phyloP scores from a whole-genome alignment of 352 stramenopile species.

The Halophytophthora batemanensis region DNA sequence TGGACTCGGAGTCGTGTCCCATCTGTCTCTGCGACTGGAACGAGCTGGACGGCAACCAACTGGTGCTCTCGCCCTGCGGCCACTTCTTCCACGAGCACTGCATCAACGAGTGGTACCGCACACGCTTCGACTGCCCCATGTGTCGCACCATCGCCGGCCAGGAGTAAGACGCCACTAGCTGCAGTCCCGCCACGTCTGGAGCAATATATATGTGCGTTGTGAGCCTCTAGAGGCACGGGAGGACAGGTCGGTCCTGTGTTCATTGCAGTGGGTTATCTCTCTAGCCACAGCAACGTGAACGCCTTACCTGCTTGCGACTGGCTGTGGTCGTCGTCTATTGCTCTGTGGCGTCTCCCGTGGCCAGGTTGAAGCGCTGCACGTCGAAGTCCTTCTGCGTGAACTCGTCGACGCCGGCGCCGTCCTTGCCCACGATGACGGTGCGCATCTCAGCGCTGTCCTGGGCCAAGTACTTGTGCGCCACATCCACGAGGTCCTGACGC shows the following conservation, averaged over 20 bases:
- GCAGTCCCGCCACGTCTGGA: too few species aligned
- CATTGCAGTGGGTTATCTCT: too few species aligned
- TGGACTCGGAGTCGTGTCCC: conserved; percentile 78
- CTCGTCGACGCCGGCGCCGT: conserved; percentile 36
- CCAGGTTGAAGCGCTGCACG: conserved; percentile 37
- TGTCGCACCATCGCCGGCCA: conserved; percentile 76
- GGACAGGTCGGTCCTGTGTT: too few species aligned
- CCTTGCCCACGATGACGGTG: conserved; percentile 66
- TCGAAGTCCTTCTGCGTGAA: conserved; percentile 43
- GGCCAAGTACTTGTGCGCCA: conserved; percentile 53
- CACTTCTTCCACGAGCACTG: conserved; percentile 89
- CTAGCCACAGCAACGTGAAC: too few species aligned
- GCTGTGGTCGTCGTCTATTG: conserved; percentile 8
- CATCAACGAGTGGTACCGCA: conserved; percentile 89
- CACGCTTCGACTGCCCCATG: conserved; percentile 87
- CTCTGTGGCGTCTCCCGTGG: too few species aligned
- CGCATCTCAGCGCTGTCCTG: conserved; percentile 21
- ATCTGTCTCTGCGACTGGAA: conserved; percentile 85
- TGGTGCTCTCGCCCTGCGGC: conserved; percentile 75
- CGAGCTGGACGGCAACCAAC: conserved; percentile 78
- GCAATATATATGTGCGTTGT: too few species aligned
- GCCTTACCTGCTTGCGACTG: too few species aligned
- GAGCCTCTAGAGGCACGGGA: too few species aligned
- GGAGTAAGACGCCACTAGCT: conserved; percentile 25
- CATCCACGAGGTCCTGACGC: conserved; percentile 42